phyloP scores from a whole-genome alignment of 108 stramenopile genomes.

The Pseudonitzschia delicatissima region DNA sequence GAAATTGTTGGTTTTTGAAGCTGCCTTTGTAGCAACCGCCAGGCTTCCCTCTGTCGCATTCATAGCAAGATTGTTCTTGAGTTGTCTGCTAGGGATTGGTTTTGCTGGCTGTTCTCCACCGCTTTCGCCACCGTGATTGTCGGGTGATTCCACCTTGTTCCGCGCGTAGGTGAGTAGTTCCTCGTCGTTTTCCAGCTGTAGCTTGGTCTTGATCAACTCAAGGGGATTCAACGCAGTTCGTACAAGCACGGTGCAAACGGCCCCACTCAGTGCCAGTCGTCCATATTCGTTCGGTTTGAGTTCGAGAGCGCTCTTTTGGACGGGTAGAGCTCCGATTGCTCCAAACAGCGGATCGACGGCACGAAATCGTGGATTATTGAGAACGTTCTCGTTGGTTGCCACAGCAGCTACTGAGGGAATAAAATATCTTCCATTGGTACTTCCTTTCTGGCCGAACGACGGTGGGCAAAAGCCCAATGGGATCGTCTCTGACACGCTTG shows the following conservation, averaged over 20 bases:
- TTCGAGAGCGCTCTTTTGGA: conserved; percentile 63
- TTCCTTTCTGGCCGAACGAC: conserved; percentile 49
- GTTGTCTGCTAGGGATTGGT: neutral
- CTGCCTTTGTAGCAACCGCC: neutral
- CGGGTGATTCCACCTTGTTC: neutral
- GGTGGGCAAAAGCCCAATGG: conserved; percentile 59
- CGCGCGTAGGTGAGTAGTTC: conserved; percentile 58
- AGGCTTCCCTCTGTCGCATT: neutral
- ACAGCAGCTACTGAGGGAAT: conserved; percentile 54
- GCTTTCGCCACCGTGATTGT: neutral
- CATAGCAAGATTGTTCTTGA: neutral
- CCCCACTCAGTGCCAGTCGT: conserved; percentile 73
- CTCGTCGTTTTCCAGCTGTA: conserved; percentile 76
- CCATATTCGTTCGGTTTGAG: conserved; percentile 68
- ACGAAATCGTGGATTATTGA: conserved; percentile 50
- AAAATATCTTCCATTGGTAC: conserved; percentile 35
- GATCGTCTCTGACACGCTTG: conserved; percentile 34
- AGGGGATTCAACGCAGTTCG: conserved; percentile 82
- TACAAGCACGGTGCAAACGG: conserved; percentile 80
- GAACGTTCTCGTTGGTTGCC: conserved; percentile 18
- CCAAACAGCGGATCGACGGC: conserved; percentile 85
- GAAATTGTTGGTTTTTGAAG: conserved; percentile 11
- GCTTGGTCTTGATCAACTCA: conserved; percentile 87
- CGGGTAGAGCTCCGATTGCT: conserved; percentile 69
- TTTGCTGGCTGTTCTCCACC: neutral